phyloP scores from a whole-genome alignment of 2,329 filamentous ascomycete species.

The Xylariaceae sp. region DNA sequence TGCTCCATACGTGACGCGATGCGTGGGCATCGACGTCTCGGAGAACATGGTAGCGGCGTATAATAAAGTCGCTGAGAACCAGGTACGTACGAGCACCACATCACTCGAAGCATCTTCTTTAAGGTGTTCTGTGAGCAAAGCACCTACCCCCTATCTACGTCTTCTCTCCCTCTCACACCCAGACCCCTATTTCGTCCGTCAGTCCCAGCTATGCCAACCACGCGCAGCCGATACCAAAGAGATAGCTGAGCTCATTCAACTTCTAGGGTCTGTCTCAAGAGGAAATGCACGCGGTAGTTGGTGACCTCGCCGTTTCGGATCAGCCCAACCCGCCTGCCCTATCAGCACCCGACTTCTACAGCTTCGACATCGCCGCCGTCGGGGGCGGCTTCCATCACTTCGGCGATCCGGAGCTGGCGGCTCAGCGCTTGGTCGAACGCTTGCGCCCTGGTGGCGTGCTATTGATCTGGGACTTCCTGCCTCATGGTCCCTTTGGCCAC shows the following conservation, averaged over 20 bases:
- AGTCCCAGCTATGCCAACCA: no score
- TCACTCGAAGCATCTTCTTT: not conserved
- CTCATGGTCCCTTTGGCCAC: constrained; percentile 36
- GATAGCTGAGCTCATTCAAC: no score
- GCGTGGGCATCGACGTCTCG: constrained; percentile 66
- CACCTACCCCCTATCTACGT: not conserved
- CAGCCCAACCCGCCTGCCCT: constrained; percentile 48
- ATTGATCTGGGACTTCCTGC: constrained; percentile 64
- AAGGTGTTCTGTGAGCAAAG: not conserved
- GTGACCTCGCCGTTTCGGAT: constrained; percentile 49
- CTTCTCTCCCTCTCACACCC: not conserved
- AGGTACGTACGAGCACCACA: constrained; percentile 33
- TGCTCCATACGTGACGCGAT: constrained; percentile 57
- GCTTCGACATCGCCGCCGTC: constrained; percentile 65
- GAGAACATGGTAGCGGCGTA: constrained; percentile 66
- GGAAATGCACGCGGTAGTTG: constrained; percentile 54
- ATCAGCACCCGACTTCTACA: constrained; percentile 55
- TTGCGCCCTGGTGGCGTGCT: constrained; percentile 63
- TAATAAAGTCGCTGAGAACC: constrained; percentile 55
- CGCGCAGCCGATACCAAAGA: no score
- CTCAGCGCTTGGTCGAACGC: constrained; percentile 54
- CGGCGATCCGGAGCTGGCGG: constrained; percentile 52
- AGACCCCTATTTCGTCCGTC: not conserved
- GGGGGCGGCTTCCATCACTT: constrained; percentile 66
- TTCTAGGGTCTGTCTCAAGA: constrained; percentile 41